Evolutionary conservation across 108 stramenopile species (phyloP), one percentile per base, ranked within the genome.

Genomic region (Epithemia pelagica): DNA sequence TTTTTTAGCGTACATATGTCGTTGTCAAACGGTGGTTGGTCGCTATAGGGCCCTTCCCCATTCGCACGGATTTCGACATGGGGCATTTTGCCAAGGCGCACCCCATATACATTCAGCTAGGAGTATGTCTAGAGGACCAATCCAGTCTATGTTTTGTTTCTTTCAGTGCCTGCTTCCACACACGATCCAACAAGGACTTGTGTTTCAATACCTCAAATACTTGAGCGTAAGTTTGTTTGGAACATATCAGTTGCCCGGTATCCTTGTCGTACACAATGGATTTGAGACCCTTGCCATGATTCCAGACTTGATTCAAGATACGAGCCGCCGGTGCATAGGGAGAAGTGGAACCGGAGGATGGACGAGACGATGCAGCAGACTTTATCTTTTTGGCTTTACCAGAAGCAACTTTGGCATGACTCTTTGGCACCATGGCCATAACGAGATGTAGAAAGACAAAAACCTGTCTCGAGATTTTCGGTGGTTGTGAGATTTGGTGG

Each of bases 211-310:
- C 81, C 31, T 85, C 67, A 59, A 68, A 78, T 23, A 78, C 78
- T 59, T 74, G 73, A 24, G 87, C 87, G 65, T 81, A 88, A 0
- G 81, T 62, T 0, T 80, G 27, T 62, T 84, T 87, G 70, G 68
- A 66, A 63, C 74, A 75, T 21, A 55, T 82, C 60, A 82, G 57
- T 60, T 78, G 59, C n/a, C 82, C 77, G n/a, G 31, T 64, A 2
- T 71, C 56, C 54, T 71, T 67, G 26, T 70, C 75, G 59, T 80
- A 88, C 3, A 79, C 84, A 24, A 88, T 46, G n/a, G 74, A 63
- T 56, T 88, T 88, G 25, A 88, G 62, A 51, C 79, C 27, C 5
- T 21, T 5, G 15, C 37, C 10, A 46, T 46, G 37, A 25, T 55
- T 25, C 68, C 61, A 72, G 27, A 83, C 65, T 69, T 76, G 52